phyloP scores from a whole-genome alignment of 768 basidiomycete genomes.

The Suillus discolor region DNA sequence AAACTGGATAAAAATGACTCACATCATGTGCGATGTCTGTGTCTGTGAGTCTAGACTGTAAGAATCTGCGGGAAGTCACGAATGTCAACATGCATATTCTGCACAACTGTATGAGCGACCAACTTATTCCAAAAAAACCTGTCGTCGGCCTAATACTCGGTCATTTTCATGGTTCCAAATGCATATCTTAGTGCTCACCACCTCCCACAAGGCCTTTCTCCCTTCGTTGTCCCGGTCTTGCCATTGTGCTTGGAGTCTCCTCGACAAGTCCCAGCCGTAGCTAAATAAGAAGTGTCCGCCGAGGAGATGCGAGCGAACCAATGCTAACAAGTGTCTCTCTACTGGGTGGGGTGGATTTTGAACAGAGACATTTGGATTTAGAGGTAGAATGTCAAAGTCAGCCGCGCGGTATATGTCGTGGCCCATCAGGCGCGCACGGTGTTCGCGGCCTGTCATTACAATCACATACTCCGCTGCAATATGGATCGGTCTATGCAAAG shows the following conservation, averaged over 20 bases:
- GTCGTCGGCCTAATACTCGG: conserved; percentile 76
- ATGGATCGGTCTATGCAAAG: neutral
- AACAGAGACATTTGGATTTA: conserved; percentile 70
- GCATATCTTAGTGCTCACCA: conserved; percentile 47
- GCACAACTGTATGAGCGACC: conserved; percentile 14
- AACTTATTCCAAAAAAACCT: conserved; percentile 98
- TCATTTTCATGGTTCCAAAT: conserved; percentile 15
- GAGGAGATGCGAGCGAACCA: conserved; percentile 83
- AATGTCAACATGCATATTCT: conserved; percentile 9
- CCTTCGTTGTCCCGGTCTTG: conserved; percentile 51
- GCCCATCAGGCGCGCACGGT: conserved; percentile 76
- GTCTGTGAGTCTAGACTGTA: conserved; percentile 65
- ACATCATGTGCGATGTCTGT: conserved; percentile 65
- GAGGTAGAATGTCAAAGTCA: conserved; percentile 89
- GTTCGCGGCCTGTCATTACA: conserved; percentile 80
- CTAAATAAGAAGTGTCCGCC: conserved; percentile 87
- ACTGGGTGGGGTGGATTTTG: conserved; percentile 78
- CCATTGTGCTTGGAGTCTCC: conserved; percentile 84
- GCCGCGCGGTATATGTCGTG: conserved; percentile 89
- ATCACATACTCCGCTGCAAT: conserved; percentile 88
- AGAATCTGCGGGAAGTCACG: conserved; percentile 36
- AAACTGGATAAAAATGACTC: conserved; percentile 30
- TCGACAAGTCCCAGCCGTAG: conserved; percentile 89
- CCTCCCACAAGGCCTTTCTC: conserved; percentile 71
- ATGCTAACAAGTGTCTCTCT: conserved; percentile 83